Evolutionary conservation across 129 eudicot species (phyloP), one percentile per base, ranked within the genome.

Genomic region (Tagetes patula): DNA sequence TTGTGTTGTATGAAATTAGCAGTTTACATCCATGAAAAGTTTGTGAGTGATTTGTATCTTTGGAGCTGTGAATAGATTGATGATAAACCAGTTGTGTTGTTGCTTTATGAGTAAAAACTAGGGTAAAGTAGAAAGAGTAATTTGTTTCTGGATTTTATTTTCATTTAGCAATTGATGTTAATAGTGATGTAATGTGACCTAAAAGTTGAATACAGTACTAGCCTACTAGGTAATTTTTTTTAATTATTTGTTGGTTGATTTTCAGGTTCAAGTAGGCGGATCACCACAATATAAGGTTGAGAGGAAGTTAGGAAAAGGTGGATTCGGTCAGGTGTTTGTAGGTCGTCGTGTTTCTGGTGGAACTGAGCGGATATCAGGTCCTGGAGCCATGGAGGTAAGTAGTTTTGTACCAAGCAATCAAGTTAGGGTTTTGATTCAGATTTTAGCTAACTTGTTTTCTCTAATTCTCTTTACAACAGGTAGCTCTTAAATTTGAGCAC

Each of bases 401-500:
- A 5, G 42, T 3, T 4, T 38, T 12, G 52, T 66, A 40, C n/a
- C 52, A 47, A 72, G 31, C 71, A 75, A 33, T 72, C 43, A 52
- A 30, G 0, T 68, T 60, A 81, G 33, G 74, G 71, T 62, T 84
- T 54, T 5, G 53, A 76, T 14, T 66, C 1, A 37, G 46, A 63
- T 64, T 20, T 41, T 27, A 11, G 7, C 31, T 14, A 69, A 58
- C 41, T 20, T 14, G 1, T 59, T 75, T 77, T 37, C 11, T 40
- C 39, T 73, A 52, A 47, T 65, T 70, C n/a, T 73, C 30, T 75
- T 34, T 67, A 30, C 48, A 36, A 67, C 82, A 88, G 95, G 95
- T 88, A 45, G 96, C 94, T 69, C 80, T 90, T 60, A 87, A 87
- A 59, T 90, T 90, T 85, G 96, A 90, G 86, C 96, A 90, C 74